phyloP scores from a whole-genome alignment of 768 basidiomycete genomes.

The Suillus cothurnatus region DNA sequence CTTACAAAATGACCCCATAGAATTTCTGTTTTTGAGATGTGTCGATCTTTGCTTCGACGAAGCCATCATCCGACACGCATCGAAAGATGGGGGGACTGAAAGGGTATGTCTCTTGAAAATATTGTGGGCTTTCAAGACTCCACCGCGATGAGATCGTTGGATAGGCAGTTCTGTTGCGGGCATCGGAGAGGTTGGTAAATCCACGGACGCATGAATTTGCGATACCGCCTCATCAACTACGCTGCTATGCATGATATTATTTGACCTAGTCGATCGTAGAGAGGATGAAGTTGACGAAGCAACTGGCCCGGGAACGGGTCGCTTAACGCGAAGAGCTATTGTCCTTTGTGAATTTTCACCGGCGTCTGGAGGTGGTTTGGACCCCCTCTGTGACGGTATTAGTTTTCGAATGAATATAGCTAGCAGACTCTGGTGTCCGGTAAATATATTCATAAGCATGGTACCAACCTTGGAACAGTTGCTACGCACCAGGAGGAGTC shows the following conservation, averaged over 20 bases:
- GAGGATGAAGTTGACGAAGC: neutral
- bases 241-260: too few species aligned
- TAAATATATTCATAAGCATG: neutral
- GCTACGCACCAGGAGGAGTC: neutral
- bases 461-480: neutral
- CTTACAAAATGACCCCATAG: constrained; percentile 1
- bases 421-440: neutral
- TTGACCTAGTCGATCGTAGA: neutral
- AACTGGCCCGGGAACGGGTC: neutral
- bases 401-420: neutral
- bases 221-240: neutral
- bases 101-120: neutral
- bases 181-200: neutral
- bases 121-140: neutral
- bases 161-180: neutral
- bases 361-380: neutral
- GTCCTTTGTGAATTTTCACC: neutral
- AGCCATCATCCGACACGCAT: neutral
- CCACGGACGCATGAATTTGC: neutral
- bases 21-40: neutral
- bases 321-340: neutral
- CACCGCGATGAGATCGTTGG: neutral
- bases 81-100: too few species aligned
- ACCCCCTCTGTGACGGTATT: neutral
- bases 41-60: neutral